Conservation (phyloP, 176 grass and related monocot genomes). For the Aegilops bicornis region DNA sequence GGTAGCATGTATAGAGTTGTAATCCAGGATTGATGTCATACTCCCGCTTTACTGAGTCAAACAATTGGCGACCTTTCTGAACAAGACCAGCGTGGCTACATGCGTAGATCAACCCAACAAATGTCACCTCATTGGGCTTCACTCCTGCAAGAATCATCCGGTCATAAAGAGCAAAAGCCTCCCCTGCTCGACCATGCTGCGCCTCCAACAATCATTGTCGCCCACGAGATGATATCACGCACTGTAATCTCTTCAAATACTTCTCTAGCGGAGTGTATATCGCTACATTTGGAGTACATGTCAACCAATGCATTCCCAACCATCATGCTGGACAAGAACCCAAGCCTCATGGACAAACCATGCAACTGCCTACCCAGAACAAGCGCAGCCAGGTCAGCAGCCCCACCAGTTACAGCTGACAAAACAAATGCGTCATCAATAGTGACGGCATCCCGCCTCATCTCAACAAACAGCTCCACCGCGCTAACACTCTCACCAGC, state of each 20-base stretch:
- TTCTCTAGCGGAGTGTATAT: slow-evolving; percentile 73
- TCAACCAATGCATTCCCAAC: slow-evolving; percentile 73
- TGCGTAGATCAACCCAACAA: slow-evolving; percentile 83
- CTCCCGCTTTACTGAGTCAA: slow-evolving; percentile 66
- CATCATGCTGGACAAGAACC: slow-evolving; percentile 56
- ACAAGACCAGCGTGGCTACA: slow-evolving; percentile 91
- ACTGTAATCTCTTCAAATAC: slow-evolving; percentile 56
- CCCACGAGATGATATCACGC: slow-evolving; percentile 73
- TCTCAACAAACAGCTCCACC: slow-evolving; percentile 56
- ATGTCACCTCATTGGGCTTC: slow-evolving; percentile 86
- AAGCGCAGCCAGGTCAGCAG: slow-evolving; percentile 54
- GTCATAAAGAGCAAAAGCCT: slow-evolving; percentile 57
- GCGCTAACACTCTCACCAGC: slow-evolving; percentile 46
- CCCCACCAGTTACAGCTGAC: slow-evolving; percentile 39
- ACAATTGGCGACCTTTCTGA: slow-evolving; percentile 70
- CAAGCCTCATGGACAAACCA: slow-evolving; percentile 46
- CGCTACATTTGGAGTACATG: slow-evolving; percentile 97
- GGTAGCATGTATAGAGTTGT: slow-evolving; percentile 85
- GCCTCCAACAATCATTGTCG: slow-evolving; percentile 89
- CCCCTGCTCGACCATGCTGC: slow-evolving; percentile 60
- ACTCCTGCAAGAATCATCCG: slow-evolving; percentile 61
- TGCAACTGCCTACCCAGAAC: slow-evolving; percentile 67
- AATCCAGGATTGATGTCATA: slow-evolving; percentile 70
- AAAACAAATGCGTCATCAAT: slow-evolving; percentile 73
- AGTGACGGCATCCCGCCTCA: slow-evolving; percentile 57